Conservation (phyloP, 768 basidiomycete genomes). For the Russula vinacea region DNA sequence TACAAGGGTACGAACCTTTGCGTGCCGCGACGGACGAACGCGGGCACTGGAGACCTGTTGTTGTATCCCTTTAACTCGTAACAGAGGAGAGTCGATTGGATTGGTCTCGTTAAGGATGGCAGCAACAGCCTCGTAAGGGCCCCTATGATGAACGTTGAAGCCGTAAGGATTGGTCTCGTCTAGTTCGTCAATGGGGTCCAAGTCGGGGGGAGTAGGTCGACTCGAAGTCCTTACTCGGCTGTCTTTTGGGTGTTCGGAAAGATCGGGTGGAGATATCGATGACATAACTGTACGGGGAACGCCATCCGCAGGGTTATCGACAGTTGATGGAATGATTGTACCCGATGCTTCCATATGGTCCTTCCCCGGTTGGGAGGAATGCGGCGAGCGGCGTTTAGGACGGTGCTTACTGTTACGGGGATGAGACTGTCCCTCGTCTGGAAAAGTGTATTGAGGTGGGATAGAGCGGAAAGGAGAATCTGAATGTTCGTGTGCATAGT, state of each 20-base stretch:
- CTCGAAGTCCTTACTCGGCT: conserved; percentile 34
- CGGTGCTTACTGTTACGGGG: conserved; percentile 11
- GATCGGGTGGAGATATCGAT: conserved; percentile 18
- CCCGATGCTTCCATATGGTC: conserved; percentile 3
- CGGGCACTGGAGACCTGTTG: conserved; percentile 13
- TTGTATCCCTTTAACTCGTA: conserved; percentile 17
- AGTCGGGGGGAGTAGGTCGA: conserved; percentile 35
- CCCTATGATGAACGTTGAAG: conserved; percentile 58
- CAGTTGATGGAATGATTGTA: background rate
- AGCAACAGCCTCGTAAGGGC: conserved; percentile 68
- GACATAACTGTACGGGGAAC: conserved; percentile 9
- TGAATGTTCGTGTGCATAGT: background rate
- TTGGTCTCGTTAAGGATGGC: conserved; percentile 24
- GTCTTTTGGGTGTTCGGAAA: conserved; percentile 28
- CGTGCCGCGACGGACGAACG: conserved; percentile 7
- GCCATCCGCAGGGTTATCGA: background rate
- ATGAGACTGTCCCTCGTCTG: conserved; percentile 9
- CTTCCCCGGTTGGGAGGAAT: conserved; percentile 1
- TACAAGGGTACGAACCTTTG: conserved; percentile 13
- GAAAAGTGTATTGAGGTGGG: background rate
- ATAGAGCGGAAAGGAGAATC: conserved; percentile 11
- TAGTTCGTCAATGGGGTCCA: conserved; percentile 75
- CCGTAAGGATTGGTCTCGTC: conserved; percentile 75
- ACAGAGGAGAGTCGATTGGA: conserved; percentile 21
- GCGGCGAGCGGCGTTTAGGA: conserved; percentile 15